A percentile compares a stretch with the other conserved stretches of the same genome.
Evolutionary conservation across 1,139 yeast species (phyloP).

Genomic region (Yamadazyma kanchanaburiensis): DNA sequence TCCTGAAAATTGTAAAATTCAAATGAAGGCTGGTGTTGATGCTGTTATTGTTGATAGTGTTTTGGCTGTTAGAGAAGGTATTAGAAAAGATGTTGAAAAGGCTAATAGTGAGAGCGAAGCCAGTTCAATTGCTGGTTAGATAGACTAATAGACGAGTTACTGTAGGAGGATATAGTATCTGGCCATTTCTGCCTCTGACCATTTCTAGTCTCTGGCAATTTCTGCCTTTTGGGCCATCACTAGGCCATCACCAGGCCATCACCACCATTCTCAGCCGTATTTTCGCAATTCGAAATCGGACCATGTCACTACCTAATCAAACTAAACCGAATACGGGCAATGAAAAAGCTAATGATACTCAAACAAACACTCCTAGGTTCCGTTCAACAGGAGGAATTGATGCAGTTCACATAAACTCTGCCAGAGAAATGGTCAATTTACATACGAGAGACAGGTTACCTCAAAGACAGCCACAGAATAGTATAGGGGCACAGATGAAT

Average conservation of each 20-base stretch:
- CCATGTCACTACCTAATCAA: too few species aligned
- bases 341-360: too few species aligned
- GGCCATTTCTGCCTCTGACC: too few species aligned
- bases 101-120: slow-evolving; percentile 10
- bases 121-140: slow-evolving; percentile 3
- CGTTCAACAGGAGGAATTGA: slow-evolving; percentile 37
- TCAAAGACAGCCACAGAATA: slow-evolving; percentile 4
- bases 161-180: too few species aligned
- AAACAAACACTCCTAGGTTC: too few species aligned
- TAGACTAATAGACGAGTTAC: too few species aligned
- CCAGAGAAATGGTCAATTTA: slow-evolving; percentile 57
- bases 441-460: slow-evolving; percentile 40
- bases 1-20: slow-evolving; percentile 80
- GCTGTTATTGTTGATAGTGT: slow-evolving; percentile 97
- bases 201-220: too few species aligned
- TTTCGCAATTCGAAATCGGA: too few species aligned
- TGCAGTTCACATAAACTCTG: slow-evolving; percentile 57
- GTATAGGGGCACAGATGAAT: not conserved
- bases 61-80: slow-evolving; percentile 84
- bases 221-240: too few species aligned
- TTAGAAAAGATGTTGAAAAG: slow-evolving; percentile 37
- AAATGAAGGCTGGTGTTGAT: slow-evolving; percentile 93
- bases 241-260: too few species aligned
- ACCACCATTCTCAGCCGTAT: too few species aligned
- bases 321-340: too few species aligned